These are phyloP conservation scores for Chrysanthemum seticuspe DNA, from an alignment of 129 eudicot species.

Conservation along the genomic window DNA sequence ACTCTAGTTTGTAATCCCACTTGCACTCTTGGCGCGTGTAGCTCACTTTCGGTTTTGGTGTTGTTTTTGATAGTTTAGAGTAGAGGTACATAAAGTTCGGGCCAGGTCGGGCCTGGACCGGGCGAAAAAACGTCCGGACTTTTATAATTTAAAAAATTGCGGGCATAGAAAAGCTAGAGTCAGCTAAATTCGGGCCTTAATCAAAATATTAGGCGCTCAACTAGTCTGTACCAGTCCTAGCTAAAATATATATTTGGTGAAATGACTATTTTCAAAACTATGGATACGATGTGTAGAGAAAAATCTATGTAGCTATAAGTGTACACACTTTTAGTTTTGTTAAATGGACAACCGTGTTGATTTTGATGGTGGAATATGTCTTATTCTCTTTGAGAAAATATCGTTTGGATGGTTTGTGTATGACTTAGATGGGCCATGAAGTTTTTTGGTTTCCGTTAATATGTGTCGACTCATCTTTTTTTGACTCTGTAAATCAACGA, in stretches of 20 bases:
- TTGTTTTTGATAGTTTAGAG: background rate
- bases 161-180: no score
- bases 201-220: no score
- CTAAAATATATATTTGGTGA: no score
- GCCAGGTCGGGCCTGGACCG: no score
- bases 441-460: background rate
- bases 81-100: no score
- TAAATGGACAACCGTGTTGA: slow-evolving; percentile 16
- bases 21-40: slow-evolving; percentile 12
- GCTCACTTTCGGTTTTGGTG: background rate
- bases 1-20: slow-evolving; percentile 3
- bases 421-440: background rate
- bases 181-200: no score
- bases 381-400: background rate
- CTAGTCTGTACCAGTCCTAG: no score
- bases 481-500: no score
- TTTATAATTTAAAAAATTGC: no score
- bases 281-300: slow-evolving; percentile 6
- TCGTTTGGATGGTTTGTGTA: background rate
- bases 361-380: slow-evolving; percentile 6
- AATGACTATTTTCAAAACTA: background rate
- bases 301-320: background rate
- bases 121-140: no score
- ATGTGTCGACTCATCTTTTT: background rate
- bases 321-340: slow-evolving; percentile 12